Evolutionary conservation across 2,329 filamentous ascomycete species (phyloP).

Genomic region (Ceratocystis huliohia): DNA sequence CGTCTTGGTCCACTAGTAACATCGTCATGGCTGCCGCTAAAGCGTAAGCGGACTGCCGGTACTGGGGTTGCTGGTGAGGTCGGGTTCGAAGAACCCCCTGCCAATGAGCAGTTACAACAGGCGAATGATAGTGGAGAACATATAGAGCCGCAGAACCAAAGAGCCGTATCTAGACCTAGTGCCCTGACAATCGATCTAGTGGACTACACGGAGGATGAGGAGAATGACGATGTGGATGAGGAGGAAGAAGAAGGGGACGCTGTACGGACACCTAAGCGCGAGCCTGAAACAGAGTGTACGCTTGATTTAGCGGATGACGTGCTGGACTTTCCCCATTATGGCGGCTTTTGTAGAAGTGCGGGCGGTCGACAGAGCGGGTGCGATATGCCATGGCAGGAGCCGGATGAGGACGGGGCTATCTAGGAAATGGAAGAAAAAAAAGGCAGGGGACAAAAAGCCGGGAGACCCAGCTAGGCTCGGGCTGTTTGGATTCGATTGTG

Average conservation of each 20-base stretch:
- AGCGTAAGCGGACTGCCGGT: background rate
- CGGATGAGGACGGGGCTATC: constrained; percentile 17
- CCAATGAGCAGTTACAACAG: too few relatives aligned
- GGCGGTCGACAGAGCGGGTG: background rate
- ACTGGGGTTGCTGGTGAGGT: too few relatives aligned
- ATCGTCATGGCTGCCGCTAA: constrained; percentile 7
- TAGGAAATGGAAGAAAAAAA: background rate
- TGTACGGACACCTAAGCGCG: background rate
- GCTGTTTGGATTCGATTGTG: too few relatives aligned
- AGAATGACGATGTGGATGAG: background rate
- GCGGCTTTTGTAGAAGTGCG: background rate
- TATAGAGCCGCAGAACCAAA: too few relatives aligned
- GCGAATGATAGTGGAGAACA: too few relatives aligned
- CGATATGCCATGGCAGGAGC: background rate
- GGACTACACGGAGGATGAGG: background rate
- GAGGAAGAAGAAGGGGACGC: background rate
- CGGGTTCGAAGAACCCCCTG: too few relatives aligned
- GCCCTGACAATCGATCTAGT: background rate
- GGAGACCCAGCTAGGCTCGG: too few relatives aligned
- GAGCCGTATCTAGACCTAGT: too few relatives aligned
- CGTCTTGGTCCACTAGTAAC: constrained; percentile 21
- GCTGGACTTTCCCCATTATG: background rate
- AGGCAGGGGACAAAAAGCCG: too few relatives aligned
- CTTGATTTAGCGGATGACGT: background rate
- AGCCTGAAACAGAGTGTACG: background rate